Conservation (phyloP, 495 filamentous ascomycete genomes). For the Aspergillus leporis region DNA sequence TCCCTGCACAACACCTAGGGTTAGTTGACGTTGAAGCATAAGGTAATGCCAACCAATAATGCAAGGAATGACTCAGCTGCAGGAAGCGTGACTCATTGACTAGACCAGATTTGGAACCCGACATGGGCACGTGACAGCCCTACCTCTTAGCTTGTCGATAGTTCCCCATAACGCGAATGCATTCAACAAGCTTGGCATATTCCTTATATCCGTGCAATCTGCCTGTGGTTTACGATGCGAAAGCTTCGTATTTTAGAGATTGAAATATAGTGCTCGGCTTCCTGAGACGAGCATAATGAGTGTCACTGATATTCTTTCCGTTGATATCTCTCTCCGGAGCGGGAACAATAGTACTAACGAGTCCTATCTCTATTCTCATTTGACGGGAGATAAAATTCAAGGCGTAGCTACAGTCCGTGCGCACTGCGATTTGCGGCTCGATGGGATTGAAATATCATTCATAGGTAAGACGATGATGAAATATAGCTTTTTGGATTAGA, state of each 20-base stretch:
- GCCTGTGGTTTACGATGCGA: background rate
- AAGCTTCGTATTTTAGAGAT: background rate
- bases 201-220: background rate
- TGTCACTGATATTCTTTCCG: background rate
- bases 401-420: conserved; percentile 1
- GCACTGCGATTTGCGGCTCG: background rate
- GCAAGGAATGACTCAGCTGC: no score
- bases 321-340: background rate
- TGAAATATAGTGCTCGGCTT: no score
- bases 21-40: no score
- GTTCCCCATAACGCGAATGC: background rate
- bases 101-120: background rate
- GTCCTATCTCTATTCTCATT: background rate
- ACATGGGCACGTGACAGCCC: background rate
- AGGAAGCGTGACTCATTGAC: background rate
- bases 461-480: background rate
- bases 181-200: background rate
- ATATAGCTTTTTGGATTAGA: background rate
- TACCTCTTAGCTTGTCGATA: background rate
- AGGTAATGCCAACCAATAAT: no score
- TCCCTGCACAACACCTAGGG: no score
- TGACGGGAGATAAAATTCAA: conserved; percentile 4
- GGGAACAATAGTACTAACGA: background rate
- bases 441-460: conserved; percentile 4
- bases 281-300: background rate